Evolutionary conservation across 2,329 filamentous ascomycete genomes (phyloP), one percentile per base, ranked within the genome.

Genomic region (Alternaria brassicicola): DNA sequence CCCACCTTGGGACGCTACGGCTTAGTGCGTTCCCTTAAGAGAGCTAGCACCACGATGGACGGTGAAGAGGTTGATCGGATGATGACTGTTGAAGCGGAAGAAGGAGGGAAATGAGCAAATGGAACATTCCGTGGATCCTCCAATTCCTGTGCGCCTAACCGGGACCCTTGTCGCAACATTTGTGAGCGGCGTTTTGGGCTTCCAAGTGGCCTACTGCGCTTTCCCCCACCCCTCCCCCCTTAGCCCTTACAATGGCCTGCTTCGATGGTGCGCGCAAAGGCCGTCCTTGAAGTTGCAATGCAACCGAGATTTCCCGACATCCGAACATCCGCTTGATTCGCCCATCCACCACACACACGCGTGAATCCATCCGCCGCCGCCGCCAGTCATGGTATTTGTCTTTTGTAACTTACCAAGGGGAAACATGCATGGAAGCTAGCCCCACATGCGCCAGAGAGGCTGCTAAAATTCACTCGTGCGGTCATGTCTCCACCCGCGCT

Each of bases 121-220:
- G 55, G 55, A 58, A 58, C 36, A 50, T 58, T 55, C 51, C 51
- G 51, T 43, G 51, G 52, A 55, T 39, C 31, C 43, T 55, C 55
- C 33, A 39, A 25, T 46, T 21, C 25, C 25, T 33, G 46, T 30
- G 26, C 43, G 30, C 26, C 36, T 30, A 26, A 49, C 15, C 5
- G 43, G 42, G 48, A 21, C 41, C 41, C 23, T 39, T 15, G 48
- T 43, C 28, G 33, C 49, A 28, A 52, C 38, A 45, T 51, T 43
- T 43, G 17, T 28, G 42, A 41, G 52, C 42, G 36, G 28, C 43
- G 43, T 47, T 35, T 50, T 45, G 42, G 49, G 49, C 28, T 33
- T 28, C 21, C 30, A 47, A 47, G 28, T 47, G 28, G 19, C 43
- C 31, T 43, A 26, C 35, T 41, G 49, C 28, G 55, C 45, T 28